Evolutionary conservation across 2,329 filamentous ascomycete genomes (phyloP).

Genomic region (Leptosphaerulina australis): DNA sequence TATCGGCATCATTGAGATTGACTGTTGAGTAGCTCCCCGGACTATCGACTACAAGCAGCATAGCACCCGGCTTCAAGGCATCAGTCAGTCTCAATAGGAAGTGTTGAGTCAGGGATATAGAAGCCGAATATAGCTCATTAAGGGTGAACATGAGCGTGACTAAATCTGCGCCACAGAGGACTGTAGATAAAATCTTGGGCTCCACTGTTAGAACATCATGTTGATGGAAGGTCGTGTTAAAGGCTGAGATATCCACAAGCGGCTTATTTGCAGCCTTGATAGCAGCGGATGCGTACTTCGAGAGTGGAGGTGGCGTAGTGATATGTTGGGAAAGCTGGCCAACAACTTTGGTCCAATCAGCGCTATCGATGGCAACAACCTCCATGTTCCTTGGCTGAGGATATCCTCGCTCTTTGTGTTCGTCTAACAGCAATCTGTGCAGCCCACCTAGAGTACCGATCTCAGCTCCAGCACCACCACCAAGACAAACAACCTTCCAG

Average conservation of each 20-base stretch:
- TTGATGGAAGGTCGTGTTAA: slow-evolving; percentile 54
- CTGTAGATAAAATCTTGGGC: slow-evolving; percentile 41
- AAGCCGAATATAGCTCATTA: slow-evolving; percentile 88
- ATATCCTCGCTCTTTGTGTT: slow-evolving; percentile 3
- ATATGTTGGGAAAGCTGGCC: slow-evolving; percentile 63
- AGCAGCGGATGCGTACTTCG: slow-evolving; percentile 56
- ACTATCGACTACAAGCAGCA: slow-evolving; percentile 88
- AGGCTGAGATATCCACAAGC: slow-evolving; percentile 38
- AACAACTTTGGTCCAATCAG: slow-evolving; percentile 73
- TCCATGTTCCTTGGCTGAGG: slow-evolving; percentile 24
- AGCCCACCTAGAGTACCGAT: slow-evolving; percentile 67
- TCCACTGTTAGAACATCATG: slow-evolving; percentile 57
- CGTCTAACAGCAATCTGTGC: slow-evolving; percentile 47
- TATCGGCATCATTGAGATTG: slow-evolving; percentile 60
- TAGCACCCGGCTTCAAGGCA: slow-evolving; percentile 61
- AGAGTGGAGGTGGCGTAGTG: slow-evolving; percentile 56
- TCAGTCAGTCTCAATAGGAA: slow-evolving; percentile 75
- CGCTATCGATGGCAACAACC: slow-evolving; percentile 78
- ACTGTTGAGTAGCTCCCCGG: slow-evolving; percentile 92
- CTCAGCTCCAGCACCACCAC: slow-evolving; percentile 70
- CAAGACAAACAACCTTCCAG: slow-evolving; percentile 61
- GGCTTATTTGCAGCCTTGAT: slow-evolving; percentile 51
- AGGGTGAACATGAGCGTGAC: slow-evolving; percentile 91
- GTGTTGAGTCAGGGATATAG: slow-evolving; percentile 74
- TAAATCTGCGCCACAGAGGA: slow-evolving; percentile 52